These are phyloP conservation scores for Parathielavia appendiculata DNA, from an alignment of 495 filamentous ascomycete species.

Conservation along the genomic window DNA sequence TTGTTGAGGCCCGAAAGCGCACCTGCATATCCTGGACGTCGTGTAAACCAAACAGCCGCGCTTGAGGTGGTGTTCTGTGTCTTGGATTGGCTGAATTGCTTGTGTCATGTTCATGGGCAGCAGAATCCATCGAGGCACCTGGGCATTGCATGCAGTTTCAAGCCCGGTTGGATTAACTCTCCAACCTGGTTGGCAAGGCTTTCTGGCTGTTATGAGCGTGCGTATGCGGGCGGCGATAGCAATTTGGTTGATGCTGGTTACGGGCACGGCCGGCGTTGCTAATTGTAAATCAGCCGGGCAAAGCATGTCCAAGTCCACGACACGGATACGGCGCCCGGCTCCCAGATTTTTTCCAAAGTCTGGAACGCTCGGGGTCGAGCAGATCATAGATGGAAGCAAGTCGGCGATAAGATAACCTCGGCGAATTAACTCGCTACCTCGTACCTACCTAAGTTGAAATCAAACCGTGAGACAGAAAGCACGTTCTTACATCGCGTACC, in stretches of 20 bases:
- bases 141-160: conserved; percentile 3
- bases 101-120: conserved; percentile 4
- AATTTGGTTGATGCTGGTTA: neutral
- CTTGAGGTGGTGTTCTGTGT: neutral
- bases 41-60: conserved; percentile 6
- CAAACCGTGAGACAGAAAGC: too few relatives aligned
- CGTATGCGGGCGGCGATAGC: neutral
- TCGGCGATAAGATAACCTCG: conserved; percentile 5
- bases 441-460: too few relatives aligned
- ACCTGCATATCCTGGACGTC: neutral
- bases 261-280: neutral
- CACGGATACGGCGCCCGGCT: neutral
- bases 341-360: neutral
- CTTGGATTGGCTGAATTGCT: conserved; percentile 1
- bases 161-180: neutral
- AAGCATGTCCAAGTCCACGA: neutral
- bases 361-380: neutral
- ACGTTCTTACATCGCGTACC: too few relatives aligned
- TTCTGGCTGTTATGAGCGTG: conserved; percentile 9
- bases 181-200: conserved; percentile 8
- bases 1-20: neutral
- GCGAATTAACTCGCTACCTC: conserved; percentile 13
- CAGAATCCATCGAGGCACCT: neutral
- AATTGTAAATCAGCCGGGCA: neutral
- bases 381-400: conserved; percentile 11